Evolutionary conservation across 352 stramenopile genomes (phyloP), one percentile per base, ranked within the genome.

Genomic region (Pythium aristosporum): DNA sequence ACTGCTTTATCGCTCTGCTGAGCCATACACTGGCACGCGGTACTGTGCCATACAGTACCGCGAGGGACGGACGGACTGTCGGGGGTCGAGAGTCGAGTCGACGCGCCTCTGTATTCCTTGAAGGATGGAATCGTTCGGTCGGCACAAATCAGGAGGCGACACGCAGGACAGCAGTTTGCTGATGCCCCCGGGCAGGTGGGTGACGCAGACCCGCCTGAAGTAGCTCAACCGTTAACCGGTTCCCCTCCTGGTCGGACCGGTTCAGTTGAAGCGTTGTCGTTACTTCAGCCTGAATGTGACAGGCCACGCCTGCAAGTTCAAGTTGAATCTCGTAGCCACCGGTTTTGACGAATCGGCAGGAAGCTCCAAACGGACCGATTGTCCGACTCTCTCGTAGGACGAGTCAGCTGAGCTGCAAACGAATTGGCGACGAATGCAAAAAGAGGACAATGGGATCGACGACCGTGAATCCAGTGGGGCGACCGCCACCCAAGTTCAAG

Each of bases 251-350:
- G 21, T 10, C 20, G 32, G 13, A 57, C 50, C 50, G 50, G 55
- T 61, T 20, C 54, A 28, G 20, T 62, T 53, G 55, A 62, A 62
- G 42, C 30, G 10, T 15, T 37, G 56, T 2, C 56, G 56, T 55
- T 63, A 63, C 56, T 63, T 63, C 56, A 61, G 53, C 30, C 15
- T 46, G 28, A 47, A 53, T 63, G 56, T 51, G 56, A 63, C 56
- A 63, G 56, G 10, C 39, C 13, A 13, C 1, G 1, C 8, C 8
- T 10, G 23, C 55, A 63, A 55, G 56, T 63, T 63, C 56, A 63
- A 63, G 56, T 63, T 63, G 56, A 63, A 63, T 63, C 56, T 63
- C 44, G 47, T 44, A 21, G 34, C 36, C 51, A 48, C 0, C 21
- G 51, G 16, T 46, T 58, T 58, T 3, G n/a, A 37, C 51, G 34